Base-by-base conservation (phyloP, 495 filamentous ascomycete genomes). In the Lophiotrema nucula region DNA sequence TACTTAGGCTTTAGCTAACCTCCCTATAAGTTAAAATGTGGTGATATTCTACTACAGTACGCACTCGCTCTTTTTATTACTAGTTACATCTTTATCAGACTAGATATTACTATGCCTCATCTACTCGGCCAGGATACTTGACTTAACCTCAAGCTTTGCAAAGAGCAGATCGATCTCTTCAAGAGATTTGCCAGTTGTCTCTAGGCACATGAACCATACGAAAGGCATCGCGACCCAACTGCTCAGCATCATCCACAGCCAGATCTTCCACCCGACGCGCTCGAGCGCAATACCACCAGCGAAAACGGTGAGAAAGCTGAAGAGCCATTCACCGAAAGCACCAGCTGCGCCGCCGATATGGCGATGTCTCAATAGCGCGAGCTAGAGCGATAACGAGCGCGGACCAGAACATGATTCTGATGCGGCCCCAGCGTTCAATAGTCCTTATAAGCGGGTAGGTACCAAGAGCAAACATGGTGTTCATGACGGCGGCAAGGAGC, bases 261-360 rank as follows among this genome's bases (percentile, higher is more conserved):
- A 70, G 12, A 70, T 68, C 18, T 56, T 68, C 45, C 59, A 65
- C 1, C 67, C 66, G 22, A 66, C 58, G 1, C 46, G 60, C 26
- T 59, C 49, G 25, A 72, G 19, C 2, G 53, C 70, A 52, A 72
- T 72, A 1, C 64, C 64, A 22, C 70, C 69, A 4, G 66, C 71
- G 44, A 71, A 73, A 1, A 73, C 67, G 6, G 70, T 70, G 37
- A 71, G 46, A 33, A 69, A 73, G 6, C 60, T 55, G 22, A 68
- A 69, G 2, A 69, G 42, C 66, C 71, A 74, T 50, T 69, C 62
- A 0, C 68, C 66, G 21, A 66, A 57, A 3, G 56, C 39, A 6
- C 61, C 64, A n/a, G 58, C 58, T 11, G 67, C 67, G 18, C 39
- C 62, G 16, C 67, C 70, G 35, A 70, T 56, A 38, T 73, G 72